Evolutionary conservation across 2,329 filamentous ascomycete genomes (phyloP), one percentile per base, ranked within the genome.

Genomic region (Penicillium sp.): DNA sequence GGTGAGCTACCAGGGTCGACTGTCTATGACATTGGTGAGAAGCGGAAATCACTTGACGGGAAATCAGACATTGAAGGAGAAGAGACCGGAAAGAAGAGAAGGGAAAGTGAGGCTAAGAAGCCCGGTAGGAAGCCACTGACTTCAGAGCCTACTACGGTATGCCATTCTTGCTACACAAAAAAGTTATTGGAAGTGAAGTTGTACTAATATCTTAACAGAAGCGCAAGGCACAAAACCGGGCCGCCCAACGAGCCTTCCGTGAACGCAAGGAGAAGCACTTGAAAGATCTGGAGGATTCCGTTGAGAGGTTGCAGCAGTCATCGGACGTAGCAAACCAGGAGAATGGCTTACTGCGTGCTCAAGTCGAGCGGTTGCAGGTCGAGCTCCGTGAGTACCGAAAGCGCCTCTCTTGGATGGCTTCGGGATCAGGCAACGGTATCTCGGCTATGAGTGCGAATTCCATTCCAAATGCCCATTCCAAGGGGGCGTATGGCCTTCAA

Each of bases 91-190:
- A 84, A 84, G 61, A 84, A 85, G 55, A 84, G 91, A 61, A 84
- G 89, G 56, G 91, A 96, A 74, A 85, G 87, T 55, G 86, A 91
- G 52, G 85, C 90, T 23, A 97, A 97, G 84, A 99, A 97, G 77
- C 93, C 94, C 4, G 94, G 94, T 47, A 85, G 94, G 60, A 99
- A 99, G 80, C 94, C 93, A 18, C 80, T 97, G 67, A 97, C 91
- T 44, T 95, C 90, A 19, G 94, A 97, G 74, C 94, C 94, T 23
- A 97, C 90, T 64, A 94, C 92, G 63, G 93, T 97, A 86, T 79
- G 92, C 41, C 40, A 19, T 32, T 40, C 43, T 19, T 30, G 34
- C 10, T 47, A n/a, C 29, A 40, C 18, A 38, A 18, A 43, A 14
- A 42, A 32, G 32, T 46, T 27, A 36, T 35, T 32, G 11, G 30